Base-by-base conservation (phyloP, 495 filamentous ascomycete genomes). In the Saxophila tyrrhenica region DNA sequence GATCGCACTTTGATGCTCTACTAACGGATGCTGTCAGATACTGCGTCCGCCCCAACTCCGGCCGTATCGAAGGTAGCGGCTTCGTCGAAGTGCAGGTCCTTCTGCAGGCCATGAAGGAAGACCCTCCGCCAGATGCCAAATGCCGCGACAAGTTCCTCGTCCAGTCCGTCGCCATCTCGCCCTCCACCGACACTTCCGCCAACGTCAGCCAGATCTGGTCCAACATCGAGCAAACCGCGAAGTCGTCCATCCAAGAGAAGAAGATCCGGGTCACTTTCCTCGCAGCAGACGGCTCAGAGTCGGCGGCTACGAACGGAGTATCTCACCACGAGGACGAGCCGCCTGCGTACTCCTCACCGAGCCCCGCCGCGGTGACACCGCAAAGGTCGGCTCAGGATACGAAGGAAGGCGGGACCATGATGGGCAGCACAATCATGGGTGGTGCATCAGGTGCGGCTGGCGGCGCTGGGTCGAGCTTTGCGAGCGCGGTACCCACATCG, bases 91-190 rank as follows among this genome's bases (percentile, higher is more conserved):
- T 98, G 54, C 85, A 91, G 71, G 92, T 98, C 19, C 79, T 97
- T 38, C 79, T 98, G 23, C 92, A 98, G 72, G 88, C 90, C 20
- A 94, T 97, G 94, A 95, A 94, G 73, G 82, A 89, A 63, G 89
- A 96, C 64, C 92, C 91, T 23, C 79, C 92, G 2, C 53, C 69
- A 29, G 90, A 94, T 64, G 84, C 83, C 39, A 87, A 87, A 64
- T 97, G 91, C 75, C 83, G 87, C 66, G 92, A 98, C 74, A 98
- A 98, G 73, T 98, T 98, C 69, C 79, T 98, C 47, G 94, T 98
- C 35, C 92, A 98, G 72, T 94, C 91, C 19, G 87, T 95, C 54
- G 72, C 80, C 32, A 86, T 98, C 60, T 83, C 84, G 3, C 77
- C 78, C 54, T 89, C 95, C 57, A 85, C 85, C 71, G 89, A 96